These are phyloP conservation scores for Fomitopsis schrenkii DNA, from an alignment of 1,284 basidiomycete genomes.

Conservation along the genomic window DNA sequence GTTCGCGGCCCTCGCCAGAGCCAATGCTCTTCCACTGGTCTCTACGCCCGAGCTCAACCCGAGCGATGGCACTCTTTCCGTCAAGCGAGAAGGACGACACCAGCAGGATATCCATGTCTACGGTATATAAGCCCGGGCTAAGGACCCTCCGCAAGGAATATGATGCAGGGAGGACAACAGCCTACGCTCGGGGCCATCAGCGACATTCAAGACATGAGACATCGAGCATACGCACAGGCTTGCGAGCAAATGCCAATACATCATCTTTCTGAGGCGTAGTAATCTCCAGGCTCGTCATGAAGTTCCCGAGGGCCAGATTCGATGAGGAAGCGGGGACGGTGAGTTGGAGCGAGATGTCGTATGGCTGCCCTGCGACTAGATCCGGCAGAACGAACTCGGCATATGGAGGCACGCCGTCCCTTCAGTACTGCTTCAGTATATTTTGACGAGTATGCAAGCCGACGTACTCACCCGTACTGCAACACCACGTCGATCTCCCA, in stretches of 20 bases:
- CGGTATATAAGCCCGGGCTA: slow-evolving; percentile 33
- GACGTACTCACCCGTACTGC: slow-evolving; percentile 64
- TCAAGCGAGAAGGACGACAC: slow-evolving; percentile 47
- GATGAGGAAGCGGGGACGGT: slow-evolving; percentile 59
- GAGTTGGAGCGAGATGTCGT: slow-evolving; percentile 67
- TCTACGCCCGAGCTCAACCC: slow-evolving; percentile 59
- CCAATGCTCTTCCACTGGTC: slow-evolving; percentile 69
- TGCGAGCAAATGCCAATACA: slow-evolving; percentile 53
- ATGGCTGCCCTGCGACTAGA: slow-evolving; percentile 57
- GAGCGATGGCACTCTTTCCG: slow-evolving; percentile 45
- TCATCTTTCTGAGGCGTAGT: slow-evolving; percentile 48
- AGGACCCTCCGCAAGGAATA: slow-evolving; percentile 33
- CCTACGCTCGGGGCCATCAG: slow-evolving; percentile 34
- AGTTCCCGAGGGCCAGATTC: slow-evolving; percentile 73
- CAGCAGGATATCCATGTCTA: slow-evolving; percentile 50
- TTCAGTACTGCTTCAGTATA: slow-evolving; percentile 23
- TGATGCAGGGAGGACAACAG: slow-evolving; percentile 48
- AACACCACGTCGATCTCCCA: slow-evolving; percentile 66
- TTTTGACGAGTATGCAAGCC: neutral
- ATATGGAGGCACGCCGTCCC: slow-evolving; percentile 61
- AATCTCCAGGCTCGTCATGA: slow-evolving; percentile 67
- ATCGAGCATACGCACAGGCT: slow-evolving; percentile 47
- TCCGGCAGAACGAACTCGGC: slow-evolving; percentile 47
- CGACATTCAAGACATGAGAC: neutral
- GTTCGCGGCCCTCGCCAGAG: slow-evolving; percentile 61